Evolutionary conservation across 2,329 filamentous ascomycete species (phyloP).

Genomic region (Exophiala sp.): DNA sequence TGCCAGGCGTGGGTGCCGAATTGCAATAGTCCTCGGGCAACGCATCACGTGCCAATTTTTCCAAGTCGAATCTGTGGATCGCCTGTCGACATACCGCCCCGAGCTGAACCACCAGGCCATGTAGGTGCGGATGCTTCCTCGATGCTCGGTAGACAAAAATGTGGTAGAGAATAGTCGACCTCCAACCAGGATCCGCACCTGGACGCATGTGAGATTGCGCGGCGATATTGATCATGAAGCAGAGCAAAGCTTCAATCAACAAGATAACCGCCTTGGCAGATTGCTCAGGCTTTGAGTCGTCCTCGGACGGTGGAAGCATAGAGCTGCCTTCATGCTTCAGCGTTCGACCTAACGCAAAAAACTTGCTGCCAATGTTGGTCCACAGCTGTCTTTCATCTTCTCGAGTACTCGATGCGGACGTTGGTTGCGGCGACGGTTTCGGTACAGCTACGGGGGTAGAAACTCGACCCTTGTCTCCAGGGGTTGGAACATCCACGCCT

Average conservation of each 20-base stretch:
- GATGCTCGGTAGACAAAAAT: slow-evolving; percentile 41
- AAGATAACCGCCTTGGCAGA: slow-evolving; percentile 18
- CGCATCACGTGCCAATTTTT: slow-evolving; percentile 41
- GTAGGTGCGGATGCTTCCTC: slow-evolving; percentile 38
- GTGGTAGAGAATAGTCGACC: slow-evolving; percentile 47
- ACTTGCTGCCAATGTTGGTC: slow-evolving; percentile 43
- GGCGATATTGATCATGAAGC: slow-evolving; percentile 47
- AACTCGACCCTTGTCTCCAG: slow-evolving; percentile 28
- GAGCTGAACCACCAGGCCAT: slow-evolving; percentile 44
- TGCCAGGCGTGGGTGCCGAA: slow-evolving; percentile 41
- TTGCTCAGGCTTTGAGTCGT: slow-evolving; percentile 32
- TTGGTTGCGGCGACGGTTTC: slow-evolving; percentile 24
- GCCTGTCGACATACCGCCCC: slow-evolving; percentile 47
- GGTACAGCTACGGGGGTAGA: slow-evolving; percentile 28
- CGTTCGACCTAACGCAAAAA: slow-evolving; percentile 41
- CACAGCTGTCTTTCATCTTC: slow-evolving; percentile 40
- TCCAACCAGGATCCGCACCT: slow-evolving; percentile 42
- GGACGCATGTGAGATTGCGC: slow-evolving; percentile 41
- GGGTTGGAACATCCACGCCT: slow-evolving; percentile 38
- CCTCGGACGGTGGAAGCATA: slow-evolving; percentile 25
- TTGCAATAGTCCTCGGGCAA: slow-evolving; percentile 39
- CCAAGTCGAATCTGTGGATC: slow-evolving; percentile 44
- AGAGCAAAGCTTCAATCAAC: slow-evolving; percentile 44
- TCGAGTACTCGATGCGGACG: slow-evolving; percentile 27
- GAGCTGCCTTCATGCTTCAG: slow-evolving; percentile 43